These are phyloP conservation scores for Pezicula carpinea DNA, from an alignment of 2,329 filamentous ascomycete species.

Conservation along the genomic window DNA sequence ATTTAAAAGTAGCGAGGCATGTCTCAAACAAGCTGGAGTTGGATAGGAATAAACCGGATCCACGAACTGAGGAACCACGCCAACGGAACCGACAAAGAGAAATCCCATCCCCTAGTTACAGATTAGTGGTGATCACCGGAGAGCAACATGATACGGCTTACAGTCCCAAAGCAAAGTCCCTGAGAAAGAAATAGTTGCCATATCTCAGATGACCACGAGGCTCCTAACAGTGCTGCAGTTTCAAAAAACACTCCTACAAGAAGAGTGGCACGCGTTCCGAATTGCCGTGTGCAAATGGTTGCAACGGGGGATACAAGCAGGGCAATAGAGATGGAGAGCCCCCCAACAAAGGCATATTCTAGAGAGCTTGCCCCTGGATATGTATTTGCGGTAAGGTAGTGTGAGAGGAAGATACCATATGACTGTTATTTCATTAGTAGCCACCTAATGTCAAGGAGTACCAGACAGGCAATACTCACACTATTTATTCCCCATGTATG, in stretches of 20 bases:
- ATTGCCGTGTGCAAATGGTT: slow-evolving; percentile 42
- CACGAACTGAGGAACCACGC: slow-evolving; percentile 53
- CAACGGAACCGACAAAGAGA: slow-evolving; percentile 62
- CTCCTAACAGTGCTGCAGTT: slow-evolving; percentile 60
- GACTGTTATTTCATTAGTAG: slow-evolving; percentile 31
- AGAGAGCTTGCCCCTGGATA: slow-evolving; percentile 61
- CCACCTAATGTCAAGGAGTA: background rate
- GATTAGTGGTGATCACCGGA: background rate
- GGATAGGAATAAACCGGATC: too few species aligned
- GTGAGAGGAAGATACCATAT: slow-evolving; percentile 72
- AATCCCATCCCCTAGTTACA: slow-evolving; percentile 62
- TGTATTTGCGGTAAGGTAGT: slow-evolving; percentile 62
- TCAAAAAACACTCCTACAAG: slow-evolving; percentile 61
- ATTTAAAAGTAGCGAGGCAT: too few species aligned
- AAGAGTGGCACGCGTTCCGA: slow-evolving; percentile 61
- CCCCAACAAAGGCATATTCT: slow-evolving; percentile 74
- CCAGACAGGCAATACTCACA: slow-evolving; percentile 13
- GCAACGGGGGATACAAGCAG: slow-evolving; percentile 61
- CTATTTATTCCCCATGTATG: slow-evolving; percentile 41
- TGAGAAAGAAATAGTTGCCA: slow-evolving; percentile 76
- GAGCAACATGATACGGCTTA: background rate
- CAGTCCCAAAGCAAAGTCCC: slow-evolving; percentile 68
- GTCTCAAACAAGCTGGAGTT: too few species aligned
- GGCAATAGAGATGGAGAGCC: slow-evolving; percentile 60
- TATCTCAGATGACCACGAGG: slow-evolving; percentile 62